These are phyloP conservation scores for Spathaspora sp. DNA, from an alignment of 1,139 yeast genomes.

Conservation along the genomic window DNA sequence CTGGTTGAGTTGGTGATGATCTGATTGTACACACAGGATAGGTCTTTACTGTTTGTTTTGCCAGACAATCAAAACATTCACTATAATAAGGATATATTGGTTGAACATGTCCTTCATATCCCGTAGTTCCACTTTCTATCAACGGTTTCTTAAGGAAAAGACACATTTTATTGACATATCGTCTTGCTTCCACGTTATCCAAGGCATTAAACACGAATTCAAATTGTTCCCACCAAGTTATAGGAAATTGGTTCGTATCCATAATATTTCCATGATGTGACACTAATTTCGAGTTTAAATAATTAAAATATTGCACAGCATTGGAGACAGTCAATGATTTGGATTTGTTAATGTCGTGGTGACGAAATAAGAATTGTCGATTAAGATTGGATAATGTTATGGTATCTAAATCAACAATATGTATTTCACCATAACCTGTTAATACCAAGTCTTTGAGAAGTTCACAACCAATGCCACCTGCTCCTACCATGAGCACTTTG, in stretches of 20 bases:
- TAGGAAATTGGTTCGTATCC: slow-evolving; percentile 70
- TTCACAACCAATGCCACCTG: slow-evolving; percentile 99
- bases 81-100: slow-evolving; percentile 81
- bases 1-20: slow-evolving; percentile 94
- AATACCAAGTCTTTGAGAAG: slow-evolving; percentile 80
- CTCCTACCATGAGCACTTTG: slow-evolving; percentile 88
- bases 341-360: slow-evolving; percentile 82
- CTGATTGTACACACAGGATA: slow-evolving; percentile 97
- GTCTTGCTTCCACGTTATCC: slow-evolving; percentile 89
- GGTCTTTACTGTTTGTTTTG: slow-evolving; percentile 84
- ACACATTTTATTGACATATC: slow-evolving; percentile 84
- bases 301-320: slow-evolving; percentile 79
- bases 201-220: slow-evolving; percentile 84
- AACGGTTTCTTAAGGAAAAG: slow-evolving; percentile 72
- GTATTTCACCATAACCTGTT: slow-evolving; percentile 86
- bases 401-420: slow-evolving; percentile 91
- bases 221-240: slow-evolving; percentile 80
- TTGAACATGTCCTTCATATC: slow-evolving; percentile 89
- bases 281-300: slow-evolving; percentile 59
- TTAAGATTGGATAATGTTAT: slow-evolving; percentile 89
- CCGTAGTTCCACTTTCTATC: slow-evolving; percentile 94
- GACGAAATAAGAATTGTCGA: slow-evolving; percentile 87
- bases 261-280: slow-evolving; percentile 89
- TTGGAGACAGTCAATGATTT: slow-evolving; percentile 80
- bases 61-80: slow-evolving; percentile 92